Evolutionary conservation across 2,329 filamentous ascomycete species (phyloP), one percentile per base, ranked within the genome.

Genomic region (Aspergillus melleus): DNA sequence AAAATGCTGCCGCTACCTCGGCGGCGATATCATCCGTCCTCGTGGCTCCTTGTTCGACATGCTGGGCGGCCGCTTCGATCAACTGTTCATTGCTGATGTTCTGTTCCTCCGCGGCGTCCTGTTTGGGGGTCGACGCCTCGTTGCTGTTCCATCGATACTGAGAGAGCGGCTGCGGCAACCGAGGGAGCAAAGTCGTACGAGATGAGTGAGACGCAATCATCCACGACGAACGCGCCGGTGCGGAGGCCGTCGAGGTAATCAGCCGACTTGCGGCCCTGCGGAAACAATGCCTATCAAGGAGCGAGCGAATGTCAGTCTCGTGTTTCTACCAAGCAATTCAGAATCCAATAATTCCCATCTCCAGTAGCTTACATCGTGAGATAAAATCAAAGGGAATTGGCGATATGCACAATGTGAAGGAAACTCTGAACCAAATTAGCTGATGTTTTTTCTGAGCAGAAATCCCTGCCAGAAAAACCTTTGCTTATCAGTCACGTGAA

Each of bases 221-320:
- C 55, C 75, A 74, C 54, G 76, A 74, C 59, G 74, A 75, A 65
- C 76, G 80, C 44, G 75, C 74, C 61, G 80, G 66, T 64, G 78
- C 70, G 50, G 79, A 77, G 61, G 75, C 68, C 36, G 81, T 77
- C 36, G 80, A 76, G 24, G 80, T 76, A 59, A 86, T 68, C 52
- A 84, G 80, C 69, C 84, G 83, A 69, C 81, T 77, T 66, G 85
- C 84, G 65, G 82, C 78, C 69, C 83, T 84, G 62, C 85, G 84
- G 66, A 89, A 76, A 64, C 79, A 78, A 76, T 81, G 83, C 85
- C 85, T 88, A 64, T 24, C 26, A 8, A 42, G 16, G 20, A 54
- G 44, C 26, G 44, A 32, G 6, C 6, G 11, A 20, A 4, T 4
- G 46, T 44, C 22, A 57, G 24, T n/a, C 16, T 16, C 36, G 36